phyloP scores from a whole-genome alignment of 768 basidiomycete genomes.

The Suillus sp. region DNA sequence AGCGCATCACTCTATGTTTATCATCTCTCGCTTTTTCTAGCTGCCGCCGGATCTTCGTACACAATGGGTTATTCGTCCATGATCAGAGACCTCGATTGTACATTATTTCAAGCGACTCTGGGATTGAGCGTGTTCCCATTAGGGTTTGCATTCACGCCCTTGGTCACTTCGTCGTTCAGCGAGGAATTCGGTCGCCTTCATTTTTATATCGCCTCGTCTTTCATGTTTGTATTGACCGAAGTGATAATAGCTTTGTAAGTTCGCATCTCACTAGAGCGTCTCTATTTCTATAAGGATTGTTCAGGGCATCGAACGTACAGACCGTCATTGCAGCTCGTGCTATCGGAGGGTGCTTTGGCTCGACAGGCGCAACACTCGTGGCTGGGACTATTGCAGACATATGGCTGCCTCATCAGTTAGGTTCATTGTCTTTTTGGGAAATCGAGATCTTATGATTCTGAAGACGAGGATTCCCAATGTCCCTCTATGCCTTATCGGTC shows the following conservation, averaged over 20 bases:
- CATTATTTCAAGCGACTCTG: conserved; percentile 46
- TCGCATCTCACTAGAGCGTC: not conserved
- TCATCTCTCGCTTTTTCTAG: conserved; percentile 31
- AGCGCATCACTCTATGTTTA: not conserved
- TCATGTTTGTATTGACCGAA: conserved; percentile 55
- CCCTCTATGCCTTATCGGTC: conserved; percentile 64
- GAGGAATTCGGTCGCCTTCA: conserved; percentile 73
- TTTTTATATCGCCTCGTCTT: conserved; percentile 52
- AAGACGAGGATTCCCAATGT: conserved; percentile 80
- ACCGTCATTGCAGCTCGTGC: conserved; percentile 70
- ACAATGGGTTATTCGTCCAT: conserved; percentile 59
- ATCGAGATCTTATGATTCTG: not conserved
- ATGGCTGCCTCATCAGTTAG: conserved; percentile 62
- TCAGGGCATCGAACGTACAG: conserved; percentile 49
- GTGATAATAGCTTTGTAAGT: conserved; percentile 39
- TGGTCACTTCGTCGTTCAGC: conserved; percentile 68
- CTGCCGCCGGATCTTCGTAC: conserved; percentile 53
- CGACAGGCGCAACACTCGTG: conserved; percentile 72
- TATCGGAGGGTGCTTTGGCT: conserved; percentile 65
- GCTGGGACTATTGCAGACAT: conserved; percentile 76
- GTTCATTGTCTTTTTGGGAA: conserved; percentile 11
- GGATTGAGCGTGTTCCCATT: conserved; percentile 56
- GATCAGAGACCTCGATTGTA: conserved; percentile 48
- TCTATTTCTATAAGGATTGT: not conserved
- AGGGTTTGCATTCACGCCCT: conserved; percentile 64